Evolutionary conservation across 306 rosid genomes (phyloP), one percentile per base, ranked within the genome.

Genomic region (Carpinus fangiana): DNA sequence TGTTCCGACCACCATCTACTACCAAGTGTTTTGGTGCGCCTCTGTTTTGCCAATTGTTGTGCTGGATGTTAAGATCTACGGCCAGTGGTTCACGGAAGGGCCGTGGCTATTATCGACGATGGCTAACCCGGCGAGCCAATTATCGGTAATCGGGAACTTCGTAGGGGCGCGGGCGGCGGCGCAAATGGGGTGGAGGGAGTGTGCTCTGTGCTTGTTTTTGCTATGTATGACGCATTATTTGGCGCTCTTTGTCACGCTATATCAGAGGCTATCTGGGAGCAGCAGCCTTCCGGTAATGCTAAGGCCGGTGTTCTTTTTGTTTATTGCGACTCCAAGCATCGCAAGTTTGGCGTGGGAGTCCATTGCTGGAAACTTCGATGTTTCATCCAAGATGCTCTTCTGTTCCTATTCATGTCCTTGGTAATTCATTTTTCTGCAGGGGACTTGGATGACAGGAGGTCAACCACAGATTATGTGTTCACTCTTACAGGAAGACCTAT

Each of bases 371-470:
- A 31, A 13, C 8, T 13, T 64, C n/a, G 70, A 64, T 17, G 46
- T 64, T 31, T 12, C 46, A 28, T 64, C 46, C 70, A 64, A 64
- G 46, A 64, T 64, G 70, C 70, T 64, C 4, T 64, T 64, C 70
- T 64, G n/a, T 64, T 64, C 70, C 45, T 64, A 7, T 64, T 64
- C 46, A 12, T 64, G 45, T 64, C 70, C 43, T 31, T 64, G 46
- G 70, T 64, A 36, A 64, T 34, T 31, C 13, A n/a, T 8, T 56
- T 56, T 7, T 56, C 41, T 36, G 41, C 20, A 8, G 12, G n/a
- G n/a, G n/a, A n/a, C n/a, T 23, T 23, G 26, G 26, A 23, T 23
- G 26, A 23, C 26, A 23, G 1, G 26, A 23, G 26, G 26, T 23
- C 26, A 1, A 23, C 26, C 26, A 23, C 1, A 23, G 26, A 23